Percentiles rank a stretch among this genome's conserved stretches.
Conservation (phyloP, 225 moss, liverwort and hornwort genomes). For the Takakia lepidozioides region DNA sequence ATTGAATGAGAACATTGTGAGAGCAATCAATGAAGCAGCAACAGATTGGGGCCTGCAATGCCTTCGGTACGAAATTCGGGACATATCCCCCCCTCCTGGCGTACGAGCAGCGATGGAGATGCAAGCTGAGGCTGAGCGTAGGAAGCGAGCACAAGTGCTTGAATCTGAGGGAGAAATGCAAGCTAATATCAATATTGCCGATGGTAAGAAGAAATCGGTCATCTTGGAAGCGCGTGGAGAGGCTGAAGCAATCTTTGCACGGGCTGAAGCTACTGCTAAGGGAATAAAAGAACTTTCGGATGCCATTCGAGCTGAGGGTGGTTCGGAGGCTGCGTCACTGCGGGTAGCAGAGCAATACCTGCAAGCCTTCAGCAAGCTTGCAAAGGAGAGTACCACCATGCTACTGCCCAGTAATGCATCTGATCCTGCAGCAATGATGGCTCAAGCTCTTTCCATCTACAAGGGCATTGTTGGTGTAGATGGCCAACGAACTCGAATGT, state of each 20-base stretch:
- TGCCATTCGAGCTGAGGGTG: constrained; percentile 80
- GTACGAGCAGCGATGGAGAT: constrained; percentile 99
- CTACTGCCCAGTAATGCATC: constrained; percentile 75
- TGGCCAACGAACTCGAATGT: constrained; percentile 56
- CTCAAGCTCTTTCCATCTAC: constrained; percentile 96
- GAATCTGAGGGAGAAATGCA: constrained; percentile 99
- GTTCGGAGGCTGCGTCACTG: constrained; percentile 91
- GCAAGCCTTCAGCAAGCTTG: constrained; percentile 84
- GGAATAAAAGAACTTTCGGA: constrained; percentile 73
- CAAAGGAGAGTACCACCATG: constrained; percentile 93
- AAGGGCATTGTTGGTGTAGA: constrained; percentile 86
- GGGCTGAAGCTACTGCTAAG: constrained; percentile 90
- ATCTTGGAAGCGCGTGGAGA: constrained; percentile 98
- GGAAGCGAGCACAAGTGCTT: constrained; percentile 96
- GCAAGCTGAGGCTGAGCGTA: constrained; percentile 98
- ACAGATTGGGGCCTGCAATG: constrained; percentile 95
- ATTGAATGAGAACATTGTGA: constrained; percentile 95
- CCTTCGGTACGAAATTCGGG: constrained; percentile 93
- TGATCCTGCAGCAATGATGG: constrained; percentile 96
- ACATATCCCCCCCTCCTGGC: constrained; percentile 93
- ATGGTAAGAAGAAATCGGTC: constrained; percentile 97
- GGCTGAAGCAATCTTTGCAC: constrained; percentile 91
- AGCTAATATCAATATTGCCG: constrained; percentile 94
- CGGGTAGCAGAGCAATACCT: constrained; percentile 91
- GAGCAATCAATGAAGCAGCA: constrained; percentile 92